A percentile compares a stretch with the other conserved stretches of the same genome.
Evolutionary conservation across 768 basidiomycete genomes (phyloP).

Genomic region (Amanita rimosa): DNA sequence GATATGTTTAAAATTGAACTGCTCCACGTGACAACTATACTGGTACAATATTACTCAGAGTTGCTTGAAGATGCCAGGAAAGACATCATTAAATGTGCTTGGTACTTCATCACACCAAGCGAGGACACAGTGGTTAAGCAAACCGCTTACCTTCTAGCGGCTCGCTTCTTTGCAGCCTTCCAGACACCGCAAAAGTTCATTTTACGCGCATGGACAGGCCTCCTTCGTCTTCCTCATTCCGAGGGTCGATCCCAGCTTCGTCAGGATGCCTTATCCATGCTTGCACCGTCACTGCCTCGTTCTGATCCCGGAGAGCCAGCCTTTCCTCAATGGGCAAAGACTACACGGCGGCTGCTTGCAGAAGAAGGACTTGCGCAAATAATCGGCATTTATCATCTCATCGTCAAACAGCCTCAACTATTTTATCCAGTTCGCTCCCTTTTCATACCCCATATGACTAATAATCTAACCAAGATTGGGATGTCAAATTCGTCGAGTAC

Average conservation of each 20-base stretch:
- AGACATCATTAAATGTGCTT: slow-evolving; percentile 88
- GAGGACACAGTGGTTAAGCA: slow-evolving; percentile 92
- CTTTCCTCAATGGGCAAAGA: slow-evolving; percentile 74
- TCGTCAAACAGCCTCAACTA: slow-evolving; percentile 81
- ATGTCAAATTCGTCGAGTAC: slow-evolving; percentile 55
- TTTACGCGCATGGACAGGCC: slow-evolving; percentile 79
- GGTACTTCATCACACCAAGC: slow-evolving; percentile 67
- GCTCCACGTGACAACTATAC: slow-evolving; percentile 76
- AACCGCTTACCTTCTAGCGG: slow-evolving; percentile 81
- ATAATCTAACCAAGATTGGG: slow-evolving; percentile 82
- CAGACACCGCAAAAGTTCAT: slow-evolving; percentile 89
- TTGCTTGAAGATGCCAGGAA: slow-evolving; percentile 77
- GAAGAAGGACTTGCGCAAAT: slow-evolving; percentile 76
- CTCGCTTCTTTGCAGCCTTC: slow-evolving; percentile 85
- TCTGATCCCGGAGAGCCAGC: slow-evolving; percentile 45
- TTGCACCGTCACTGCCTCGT: slow-evolving; percentile 72
- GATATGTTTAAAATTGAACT: slow-evolving; percentile 89
- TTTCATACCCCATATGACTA: slow-evolving; percentile 90
- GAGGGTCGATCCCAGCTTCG: slow-evolving; percentile 73
- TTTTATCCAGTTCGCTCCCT: slow-evolving; percentile 90
- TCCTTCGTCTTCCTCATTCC: slow-evolving; percentile 63
- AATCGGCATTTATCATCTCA: slow-evolving; percentile 82
- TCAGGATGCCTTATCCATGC: slow-evolving; percentile 74
- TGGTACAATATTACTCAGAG: slow-evolving; percentile 78
- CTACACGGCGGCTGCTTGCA: slow-evolving; percentile 71